phyloP scores from a whole-genome alignment of 352 stramenopile genomes.

The Globisporangium canariense region DNA sequence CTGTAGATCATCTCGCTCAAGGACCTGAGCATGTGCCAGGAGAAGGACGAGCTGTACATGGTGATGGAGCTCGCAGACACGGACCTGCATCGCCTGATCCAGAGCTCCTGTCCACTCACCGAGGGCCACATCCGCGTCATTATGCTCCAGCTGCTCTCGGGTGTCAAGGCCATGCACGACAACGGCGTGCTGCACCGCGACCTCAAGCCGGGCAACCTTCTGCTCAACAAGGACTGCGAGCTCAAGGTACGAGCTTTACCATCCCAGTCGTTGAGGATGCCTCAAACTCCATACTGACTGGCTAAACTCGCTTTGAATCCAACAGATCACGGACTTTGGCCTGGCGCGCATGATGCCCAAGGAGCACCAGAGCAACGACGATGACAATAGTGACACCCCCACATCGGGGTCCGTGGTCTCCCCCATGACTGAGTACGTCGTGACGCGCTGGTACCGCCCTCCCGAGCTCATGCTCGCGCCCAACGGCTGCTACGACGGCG shows the following conservation, averaged over 20 bases:
- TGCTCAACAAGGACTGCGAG: conserved; percentile 92
- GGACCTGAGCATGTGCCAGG: conserved; percentile 88
- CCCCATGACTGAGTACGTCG: conserved; percentile 88
- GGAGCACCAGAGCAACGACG: conserved; percentile 24
- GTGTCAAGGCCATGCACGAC: conserved; percentile 91
- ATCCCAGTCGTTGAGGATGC: background rate
- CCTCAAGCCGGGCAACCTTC: conserved; percentile 93
- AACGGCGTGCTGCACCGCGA: conserved; percentile 93
- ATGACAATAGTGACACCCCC: conserved; percentile 14
- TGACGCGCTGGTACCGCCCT: conserved; percentile 91
- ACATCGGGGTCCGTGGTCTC: conserved; percentile 33
- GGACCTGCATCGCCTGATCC: conserved; percentile 89
- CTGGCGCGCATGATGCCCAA: conserved; percentile 86
- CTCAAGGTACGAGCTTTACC: conserved; percentile 40
- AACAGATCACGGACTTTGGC: conserved; percentile 91
- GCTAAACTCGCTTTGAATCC: background rate
- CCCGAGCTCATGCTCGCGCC: conserved; percentile 91
- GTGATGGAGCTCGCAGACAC: conserved; percentile 95
- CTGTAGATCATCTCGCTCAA: conserved; percentile 86
- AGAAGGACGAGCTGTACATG: conserved; percentile 95
- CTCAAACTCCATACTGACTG: background rate
- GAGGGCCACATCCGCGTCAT: conserved; percentile 84
- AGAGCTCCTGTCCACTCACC: conserved; percentile 80
- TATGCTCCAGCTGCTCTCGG: conserved; percentile 83
- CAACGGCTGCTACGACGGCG: conserved; percentile 87